phyloP scores from a whole-genome alignment of 495 filamentous ascomycete genomes.

The Tuber aestivum region DNA sequence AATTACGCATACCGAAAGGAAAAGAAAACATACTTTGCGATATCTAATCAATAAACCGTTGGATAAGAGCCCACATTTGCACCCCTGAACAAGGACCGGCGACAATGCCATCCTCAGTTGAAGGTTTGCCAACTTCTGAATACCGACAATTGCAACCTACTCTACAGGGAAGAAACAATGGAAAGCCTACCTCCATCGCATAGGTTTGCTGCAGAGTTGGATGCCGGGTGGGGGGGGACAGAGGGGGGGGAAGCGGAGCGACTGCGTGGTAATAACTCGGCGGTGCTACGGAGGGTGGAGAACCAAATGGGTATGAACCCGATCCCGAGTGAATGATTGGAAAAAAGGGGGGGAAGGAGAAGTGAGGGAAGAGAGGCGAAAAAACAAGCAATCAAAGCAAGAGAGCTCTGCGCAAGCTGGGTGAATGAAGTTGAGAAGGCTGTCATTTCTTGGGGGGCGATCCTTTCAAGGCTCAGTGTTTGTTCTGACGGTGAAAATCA shows the following conservation, averaged over 20 bases:
- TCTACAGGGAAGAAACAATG: conserved; percentile 18
- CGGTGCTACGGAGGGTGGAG: conserved; percentile 8
- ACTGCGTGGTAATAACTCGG: conserved; percentile 8
- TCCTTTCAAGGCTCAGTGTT: background rate
- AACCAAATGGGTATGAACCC: conserved; percentile 24
- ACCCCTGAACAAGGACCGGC: conserved; percentile 6
- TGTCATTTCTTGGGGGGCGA: background rate
- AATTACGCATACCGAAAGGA: background rate
- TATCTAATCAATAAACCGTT: conserved; percentile 6
- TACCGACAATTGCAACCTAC: conserved; percentile 15
- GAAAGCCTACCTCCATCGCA: conserved; percentile 9
- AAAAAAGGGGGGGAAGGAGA: background rate
- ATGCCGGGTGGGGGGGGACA: background rate
- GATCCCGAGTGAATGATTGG: background rate
- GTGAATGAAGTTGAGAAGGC: background rate
- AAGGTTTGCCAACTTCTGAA: conserved; percentile 25
- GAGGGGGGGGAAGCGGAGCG: conserved; percentile 1
- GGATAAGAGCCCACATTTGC: background rate
- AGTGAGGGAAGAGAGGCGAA: background rate
- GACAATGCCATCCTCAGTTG: conserved; percentile 27
- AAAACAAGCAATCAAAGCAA: background rate
- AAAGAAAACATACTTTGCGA: conserved; percentile 3
- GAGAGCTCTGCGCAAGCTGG: background rate
- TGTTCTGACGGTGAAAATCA: conserved; percentile 11
- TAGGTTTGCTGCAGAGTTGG: conserved; percentile 9